Conservation (phyloP, 257 asterid species). For the Nyctanthes arbortristis region DNA sequence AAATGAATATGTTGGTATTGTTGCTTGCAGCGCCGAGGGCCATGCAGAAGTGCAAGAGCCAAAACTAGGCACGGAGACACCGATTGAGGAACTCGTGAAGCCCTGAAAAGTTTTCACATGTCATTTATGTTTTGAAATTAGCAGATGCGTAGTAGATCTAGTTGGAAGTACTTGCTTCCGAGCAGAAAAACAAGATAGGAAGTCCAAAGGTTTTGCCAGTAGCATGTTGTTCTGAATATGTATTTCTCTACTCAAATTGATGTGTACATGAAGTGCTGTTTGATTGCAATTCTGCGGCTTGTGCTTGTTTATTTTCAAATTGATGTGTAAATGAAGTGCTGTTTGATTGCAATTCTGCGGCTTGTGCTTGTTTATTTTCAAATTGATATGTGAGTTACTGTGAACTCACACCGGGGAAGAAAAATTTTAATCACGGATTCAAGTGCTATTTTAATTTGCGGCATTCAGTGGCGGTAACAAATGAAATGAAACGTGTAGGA, state of each 20-base stretch:
- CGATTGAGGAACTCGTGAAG: neutral
- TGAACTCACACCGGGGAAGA: too few relatives aligned
- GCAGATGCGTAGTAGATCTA: slow-evolving; percentile 24
- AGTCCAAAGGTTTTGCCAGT: slow-evolving; percentile 30
- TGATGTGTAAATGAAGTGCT: slow-evolving; percentile 34
- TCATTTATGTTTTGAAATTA: slow-evolving; percentile 10
- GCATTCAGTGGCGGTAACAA: too few relatives aligned
- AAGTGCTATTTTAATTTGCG: too few relatives aligned
- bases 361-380: slow-evolving; percentile 11
- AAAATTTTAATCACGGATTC: too few relatives aligned
- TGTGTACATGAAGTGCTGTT: slow-evolving; percentile 33
- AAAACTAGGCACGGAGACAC: slow-evolving; percentile 30
- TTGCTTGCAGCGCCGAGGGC: slow-evolving; percentile 73
- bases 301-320: slow-evolving; percentile 13
- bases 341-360: slow-evolving; percentile 11
- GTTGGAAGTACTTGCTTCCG: slow-evolving; percentile 26
- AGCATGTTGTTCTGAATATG: slow-evolving; percentile 24
- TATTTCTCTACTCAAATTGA: slow-evolving; percentile 21
- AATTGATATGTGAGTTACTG: too few relatives aligned
- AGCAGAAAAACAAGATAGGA: slow-evolving; percentile 20
- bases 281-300: slow-evolving; percentile 2
- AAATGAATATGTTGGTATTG: slow-evolving; percentile 1
- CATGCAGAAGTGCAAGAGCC: slow-evolving; percentile 67
- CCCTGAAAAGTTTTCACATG: slow-evolving; percentile 12
- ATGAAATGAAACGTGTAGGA: too few relatives aligned